Evolutionary conservation across 2,329 filamentous ascomycete genomes (phyloP).

Genomic region (Malbranchea cinnamomea): DNA sequence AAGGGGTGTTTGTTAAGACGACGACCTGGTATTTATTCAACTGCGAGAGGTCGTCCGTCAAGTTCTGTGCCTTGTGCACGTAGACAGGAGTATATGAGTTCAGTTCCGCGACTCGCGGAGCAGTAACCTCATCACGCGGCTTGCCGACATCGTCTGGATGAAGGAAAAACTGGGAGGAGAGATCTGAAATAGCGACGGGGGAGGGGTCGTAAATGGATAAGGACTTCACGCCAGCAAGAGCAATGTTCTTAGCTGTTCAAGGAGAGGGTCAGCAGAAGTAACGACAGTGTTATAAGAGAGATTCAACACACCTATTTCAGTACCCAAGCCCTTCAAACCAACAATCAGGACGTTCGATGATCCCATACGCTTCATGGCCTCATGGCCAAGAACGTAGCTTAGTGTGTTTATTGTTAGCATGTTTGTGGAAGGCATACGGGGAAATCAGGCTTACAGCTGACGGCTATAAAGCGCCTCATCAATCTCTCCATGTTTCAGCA

Average conservation of each 20-base stretch:
- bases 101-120: slow-evolving; percentile 78
- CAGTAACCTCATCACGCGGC: slow-evolving; percentile 72
- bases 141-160: slow-evolving; percentile 79
- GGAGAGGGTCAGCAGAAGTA: slow-evolving; percentile 1
- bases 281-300: not conserved
- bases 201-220: slow-evolving; percentile 83
- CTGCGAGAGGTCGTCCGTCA: slow-evolving; percentile 62
- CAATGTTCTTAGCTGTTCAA: slow-evolving; percentile 82
- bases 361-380: slow-evolving; percentile 97
- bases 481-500: slow-evolving; percentile 50
- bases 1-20: slow-evolving; percentile 70
- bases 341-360: slow-evolving; percentile 87
- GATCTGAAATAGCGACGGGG: slow-evolving; percentile 68
- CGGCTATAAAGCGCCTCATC: slow-evolving; percentile 54
- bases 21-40: slow-evolving; percentile 87
- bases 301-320: slow-evolving; percentile 53
- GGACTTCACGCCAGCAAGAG: slow-evolving; percentile 94
- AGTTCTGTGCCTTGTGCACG: slow-evolving; percentile 49
- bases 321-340: slow-evolving; percentile 83
- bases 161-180: slow-evolving; percentile 96
- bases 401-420: slow-evolving; percentile 8
- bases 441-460: slow-evolving; percentile 34
- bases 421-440: not conserved
- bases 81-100: slow-evolving; percentile 91
- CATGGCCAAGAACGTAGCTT: slow-evolving; percentile 55